Conservation (phyloP, 2,329 filamentous ascomycete genomes). For the Trichophyton benhamiae region DNA sequence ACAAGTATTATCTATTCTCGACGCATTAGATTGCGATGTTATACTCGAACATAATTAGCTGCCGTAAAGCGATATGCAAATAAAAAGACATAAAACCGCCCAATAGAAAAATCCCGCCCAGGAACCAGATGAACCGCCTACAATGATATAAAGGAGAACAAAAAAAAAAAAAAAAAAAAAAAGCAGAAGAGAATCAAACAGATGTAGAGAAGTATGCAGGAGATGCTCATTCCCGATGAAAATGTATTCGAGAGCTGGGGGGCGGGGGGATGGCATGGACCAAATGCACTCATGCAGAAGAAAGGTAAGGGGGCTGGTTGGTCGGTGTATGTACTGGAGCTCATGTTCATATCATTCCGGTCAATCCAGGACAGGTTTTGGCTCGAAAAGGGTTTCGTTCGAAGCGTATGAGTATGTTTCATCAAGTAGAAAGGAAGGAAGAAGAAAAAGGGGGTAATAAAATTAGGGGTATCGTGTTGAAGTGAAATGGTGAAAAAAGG, state of each 20-base stretch:
- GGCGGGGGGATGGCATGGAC: background rate
- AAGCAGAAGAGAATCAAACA: background rate
- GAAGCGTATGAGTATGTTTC: background rate
- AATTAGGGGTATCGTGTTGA: conserved; percentile 1
- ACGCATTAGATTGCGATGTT: background rate
- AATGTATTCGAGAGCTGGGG: background rate
- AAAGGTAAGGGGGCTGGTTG: background rate
- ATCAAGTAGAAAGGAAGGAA: background rate
- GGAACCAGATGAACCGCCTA: background rate
- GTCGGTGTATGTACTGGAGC: background rate
- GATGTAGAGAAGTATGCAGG: background rate
- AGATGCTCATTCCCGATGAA: background rate
- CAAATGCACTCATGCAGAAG: background rate
- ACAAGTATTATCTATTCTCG: background rate
- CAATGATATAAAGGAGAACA: background rate
- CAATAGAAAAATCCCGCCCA: background rate
- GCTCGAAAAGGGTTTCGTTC: background rate
- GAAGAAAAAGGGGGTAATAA: background rate
- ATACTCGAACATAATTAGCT: background rate
- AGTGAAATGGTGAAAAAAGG: background rate
- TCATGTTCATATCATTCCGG: background rate
- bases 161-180: background rate
- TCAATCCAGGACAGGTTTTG: background rate
- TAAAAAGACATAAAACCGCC: background rate
- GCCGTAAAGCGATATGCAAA: background rate